These are phyloP conservation scores for Torulaspora microellipsoides DNA, from an alignment of 805 yeast species.

Conservation along the genomic window DNA sequence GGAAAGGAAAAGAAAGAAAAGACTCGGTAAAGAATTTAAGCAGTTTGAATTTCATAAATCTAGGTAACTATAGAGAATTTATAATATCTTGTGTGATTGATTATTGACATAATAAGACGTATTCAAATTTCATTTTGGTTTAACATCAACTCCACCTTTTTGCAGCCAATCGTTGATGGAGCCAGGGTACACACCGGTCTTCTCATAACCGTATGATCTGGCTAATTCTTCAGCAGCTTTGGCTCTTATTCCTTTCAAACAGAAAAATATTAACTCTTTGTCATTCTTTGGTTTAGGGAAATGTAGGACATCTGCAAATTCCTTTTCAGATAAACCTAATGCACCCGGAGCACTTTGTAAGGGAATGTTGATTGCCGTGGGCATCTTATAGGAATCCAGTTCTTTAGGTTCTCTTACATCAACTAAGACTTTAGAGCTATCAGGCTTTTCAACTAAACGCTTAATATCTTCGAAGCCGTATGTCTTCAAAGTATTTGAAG, in stretches of 20 bases:
- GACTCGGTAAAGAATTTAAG: constrained; percentile 73
- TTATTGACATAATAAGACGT: background rate
- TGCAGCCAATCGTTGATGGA: constrained; percentile 80
- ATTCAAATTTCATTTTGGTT: constrained; percentile 6
- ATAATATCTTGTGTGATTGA: background rate
- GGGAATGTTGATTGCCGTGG: constrained; percentile 82
- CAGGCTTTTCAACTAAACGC: constrained; percentile 44
- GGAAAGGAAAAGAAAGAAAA: constrained; percentile 84
- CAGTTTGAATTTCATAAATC: constrained; percentile 41
- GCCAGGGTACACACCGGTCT: constrained; percentile 83
- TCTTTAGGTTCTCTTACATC: constrained; percentile 95
- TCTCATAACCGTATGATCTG: constrained; percentile 76
- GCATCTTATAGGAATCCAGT: constrained; percentile 65
- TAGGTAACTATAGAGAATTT: constrained; percentile 8
- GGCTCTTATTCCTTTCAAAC: constrained; percentile 89
- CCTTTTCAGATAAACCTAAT: constrained; percentile 69
- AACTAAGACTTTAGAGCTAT: constrained; percentile 53
- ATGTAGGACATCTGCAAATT: constrained; percentile 76
- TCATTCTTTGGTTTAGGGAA: constrained; percentile 70
- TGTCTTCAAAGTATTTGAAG: constrained; percentile 38
- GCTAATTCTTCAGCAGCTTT: constrained; percentile 90
- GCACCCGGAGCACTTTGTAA: constrained; percentile 92
- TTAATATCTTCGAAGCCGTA: constrained; percentile 50
- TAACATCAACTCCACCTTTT: constrained; percentile 23
- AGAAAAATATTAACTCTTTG: constrained; percentile 79